Conservation (phyloP, 352 stramenopile species). For the Globisporangium cylindrosporum region DNA sequence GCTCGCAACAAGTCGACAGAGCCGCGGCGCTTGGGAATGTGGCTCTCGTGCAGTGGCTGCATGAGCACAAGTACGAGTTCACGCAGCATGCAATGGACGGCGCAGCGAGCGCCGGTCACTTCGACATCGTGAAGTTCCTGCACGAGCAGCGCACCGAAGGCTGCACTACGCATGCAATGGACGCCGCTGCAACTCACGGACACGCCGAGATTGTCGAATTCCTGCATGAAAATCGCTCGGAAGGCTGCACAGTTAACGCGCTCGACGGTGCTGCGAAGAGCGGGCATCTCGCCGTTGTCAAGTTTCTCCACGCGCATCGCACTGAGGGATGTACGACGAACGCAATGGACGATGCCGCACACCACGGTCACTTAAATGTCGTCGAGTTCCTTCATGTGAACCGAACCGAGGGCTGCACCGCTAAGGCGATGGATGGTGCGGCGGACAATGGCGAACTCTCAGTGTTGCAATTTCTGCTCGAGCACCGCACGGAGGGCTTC, state of each 20-base stretch:
- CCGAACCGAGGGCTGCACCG: constrained; percentile 8
- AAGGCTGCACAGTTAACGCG: constrained; percentile 8
- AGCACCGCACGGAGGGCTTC: constrained; percentile 11
- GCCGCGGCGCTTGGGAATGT: constrained; percentile 4
- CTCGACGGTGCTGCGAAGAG: constrained; percentile 13
- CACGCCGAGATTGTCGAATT: constrained; percentile 1
- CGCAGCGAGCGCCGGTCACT: constrained; percentile 10
- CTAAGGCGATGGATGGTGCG: constrained; percentile 12
- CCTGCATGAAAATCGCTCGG: constrained; percentile 6
- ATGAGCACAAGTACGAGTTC: constrained; percentile 9
- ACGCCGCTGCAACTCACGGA: constrained; percentile 8
- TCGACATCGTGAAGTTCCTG: constrained; percentile 2
- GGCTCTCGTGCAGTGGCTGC: constrained; percentile 12
- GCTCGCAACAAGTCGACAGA: constrained; percentile 4
- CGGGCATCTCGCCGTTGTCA: constrained; percentile 5
- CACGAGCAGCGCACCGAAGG: constrained; percentile 7
- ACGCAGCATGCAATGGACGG: constrained; percentile 10
- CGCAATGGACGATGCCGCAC: constrained; percentile 13
- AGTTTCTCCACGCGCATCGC: constrained; percentile 9
- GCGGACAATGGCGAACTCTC: constrained; percentile 12
- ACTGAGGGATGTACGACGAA: constrained; percentile 7
- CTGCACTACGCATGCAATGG: constrained; percentile 10
- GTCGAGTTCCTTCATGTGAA: constrained; percentile 8
- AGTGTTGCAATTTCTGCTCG: constrained; percentile 7
- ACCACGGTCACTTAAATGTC: constrained; percentile 8